Conservation (phyloP, 352 stramenopile species). For the Phytophthora lateralis region DNA sequence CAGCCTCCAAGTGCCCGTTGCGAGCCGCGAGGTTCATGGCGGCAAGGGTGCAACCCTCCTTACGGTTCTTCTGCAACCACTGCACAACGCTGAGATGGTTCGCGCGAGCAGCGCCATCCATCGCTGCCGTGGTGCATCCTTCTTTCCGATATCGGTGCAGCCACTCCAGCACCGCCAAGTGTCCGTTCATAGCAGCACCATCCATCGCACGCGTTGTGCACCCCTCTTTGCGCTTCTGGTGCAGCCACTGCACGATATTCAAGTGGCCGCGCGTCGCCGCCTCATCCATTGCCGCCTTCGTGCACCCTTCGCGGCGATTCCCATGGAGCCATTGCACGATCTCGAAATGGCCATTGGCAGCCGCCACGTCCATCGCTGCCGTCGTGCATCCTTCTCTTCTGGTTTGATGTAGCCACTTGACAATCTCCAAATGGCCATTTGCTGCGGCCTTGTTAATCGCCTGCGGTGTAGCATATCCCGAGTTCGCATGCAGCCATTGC, state of each 20-base stretch:
- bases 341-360: constrained; percentile 31
- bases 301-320: constrained; percentile 36
- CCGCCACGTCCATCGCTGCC: constrained; percentile 35
- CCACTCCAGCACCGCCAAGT: constrained; percentile 35
- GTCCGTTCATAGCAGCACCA: constrained; percentile 31
- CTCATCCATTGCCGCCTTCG: constrained; percentile 40
- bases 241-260: constrained; percentile 32
- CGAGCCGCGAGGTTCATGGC: constrained; percentile 40
- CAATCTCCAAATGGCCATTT: constrained; percentile 36
- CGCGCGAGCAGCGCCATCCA: constrained; percentile 30
- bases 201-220: constrained; percentile 38
- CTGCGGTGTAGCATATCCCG: constrained; percentile 13
- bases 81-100: constrained; percentile 36
- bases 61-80: constrained; percentile 40
- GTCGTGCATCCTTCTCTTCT: constrained; percentile 38
- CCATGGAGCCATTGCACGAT: constrained; percentile 38
- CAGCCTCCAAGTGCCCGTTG: constrained; percentile 34
- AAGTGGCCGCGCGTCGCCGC: constrained; percentile 33
- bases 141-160: constrained; percentile 34
- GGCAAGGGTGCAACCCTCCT: constrained; percentile 28
- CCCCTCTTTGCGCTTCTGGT: constrained; percentile 30
- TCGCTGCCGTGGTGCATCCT: constrained; percentile 38
- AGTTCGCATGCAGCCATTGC: constrained; percentile 34
- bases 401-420: constrained; percentile 36
- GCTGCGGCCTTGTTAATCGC: constrained; percentile 41